A percentile compares a stretch with the other conserved stretches of the same genome.
phyloP scores from a whole-genome alignment of 2,329 filamentous ascomycete species.

The Aspergillus vadensis region DNA sequence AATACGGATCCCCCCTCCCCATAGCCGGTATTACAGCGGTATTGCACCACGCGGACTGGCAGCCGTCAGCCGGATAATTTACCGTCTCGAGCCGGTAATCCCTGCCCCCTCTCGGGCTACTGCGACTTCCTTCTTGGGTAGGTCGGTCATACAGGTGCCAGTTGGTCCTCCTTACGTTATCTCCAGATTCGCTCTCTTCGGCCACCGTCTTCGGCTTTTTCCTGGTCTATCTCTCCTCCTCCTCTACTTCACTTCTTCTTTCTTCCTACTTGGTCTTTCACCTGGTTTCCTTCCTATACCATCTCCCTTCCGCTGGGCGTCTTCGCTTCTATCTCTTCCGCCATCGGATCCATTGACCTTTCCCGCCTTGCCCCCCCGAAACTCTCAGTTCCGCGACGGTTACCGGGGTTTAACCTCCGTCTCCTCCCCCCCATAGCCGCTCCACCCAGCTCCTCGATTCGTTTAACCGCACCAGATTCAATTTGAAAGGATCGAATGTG shows the following conservation, averaged over 20 bases:
- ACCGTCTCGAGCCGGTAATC: slow-evolving; percentile 5
- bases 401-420: slow-evolving; percentile 10
- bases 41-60: neutral
- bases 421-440: neutral
- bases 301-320: neutral
- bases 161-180: slow-evolving; percentile 27
- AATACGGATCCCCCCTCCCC: neutral
- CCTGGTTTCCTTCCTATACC: neutral
- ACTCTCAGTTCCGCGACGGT: slow-evolving; percentile 13
- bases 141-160: slow-evolving; percentile 11
- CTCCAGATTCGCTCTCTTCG: slow-evolving; percentile 23
- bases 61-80: slow-evolving; percentile 8
- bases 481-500: slow-evolving; percentile 1
- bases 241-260: neutral
- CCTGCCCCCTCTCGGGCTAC: neutral
- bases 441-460: neutral
- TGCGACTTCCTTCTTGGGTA: neutral
- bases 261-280: slow-evolving; percentile 6
- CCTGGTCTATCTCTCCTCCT: slow-evolving; percentile 9
- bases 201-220: slow-evolving; percentile 24
- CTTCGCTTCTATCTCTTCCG: neutral
- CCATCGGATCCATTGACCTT: slow-evolving; percentile 8
- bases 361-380: neutral
- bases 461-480: neutral
- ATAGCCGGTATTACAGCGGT: slow-evolving; percentile 4